These are phyloP conservation scores for Coccinonectria pachysandricola DNA, from an alignment of 2,329 filamentous ascomycete species.

Conservation along the genomic window DNA sequence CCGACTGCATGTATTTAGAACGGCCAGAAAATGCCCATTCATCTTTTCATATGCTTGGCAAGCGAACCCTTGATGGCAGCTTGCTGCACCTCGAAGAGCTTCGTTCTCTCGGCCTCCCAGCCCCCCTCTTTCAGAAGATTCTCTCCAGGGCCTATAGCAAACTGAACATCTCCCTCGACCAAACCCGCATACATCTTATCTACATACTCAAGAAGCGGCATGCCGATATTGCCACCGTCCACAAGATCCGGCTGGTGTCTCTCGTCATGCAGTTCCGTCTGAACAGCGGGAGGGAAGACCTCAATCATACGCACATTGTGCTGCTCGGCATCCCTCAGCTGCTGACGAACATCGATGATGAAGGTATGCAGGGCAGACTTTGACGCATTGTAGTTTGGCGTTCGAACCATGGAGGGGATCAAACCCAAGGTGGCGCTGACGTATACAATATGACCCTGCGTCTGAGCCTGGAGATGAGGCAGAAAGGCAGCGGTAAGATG, in stretches of 20 bases:
- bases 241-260: constrained; percentile 16
- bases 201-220: constrained; percentile 30
- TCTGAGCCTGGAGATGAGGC: constrained; percentile 14
- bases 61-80: constrained; percentile 5
- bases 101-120: constrained; percentile 11
- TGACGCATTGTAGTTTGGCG: constrained; percentile 20
- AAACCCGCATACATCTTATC: constrained; percentile 24
- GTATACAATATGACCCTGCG: constrained; percentile 11
- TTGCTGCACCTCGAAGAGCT: constrained; percentile 10
- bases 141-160: constrained; percentile 15
- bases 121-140: constrained; percentile 13
- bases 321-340: constrained; percentile 8
- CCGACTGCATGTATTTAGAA: too few species aligned
- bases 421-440: constrained; percentile 15
- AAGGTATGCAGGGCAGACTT: constrained; percentile 19
- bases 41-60: constrained; percentile 6
- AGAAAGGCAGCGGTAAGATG: constrained; percentile 19
- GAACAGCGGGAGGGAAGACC: constrained; percentile 20
- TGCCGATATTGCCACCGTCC: constrained; percentile 23
- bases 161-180: constrained; percentile 13
- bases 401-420: constrained; percentile 12
- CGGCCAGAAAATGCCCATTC: too few species aligned
- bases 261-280: constrained; percentile 19
- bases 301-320: constrained; percentile 14
- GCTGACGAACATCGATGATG: constrained; percentile 12